Evolutionary conservation across 2,329 filamentous ascomycete species (phyloP).

Genomic region (Grosmannia penicillata): DNA sequence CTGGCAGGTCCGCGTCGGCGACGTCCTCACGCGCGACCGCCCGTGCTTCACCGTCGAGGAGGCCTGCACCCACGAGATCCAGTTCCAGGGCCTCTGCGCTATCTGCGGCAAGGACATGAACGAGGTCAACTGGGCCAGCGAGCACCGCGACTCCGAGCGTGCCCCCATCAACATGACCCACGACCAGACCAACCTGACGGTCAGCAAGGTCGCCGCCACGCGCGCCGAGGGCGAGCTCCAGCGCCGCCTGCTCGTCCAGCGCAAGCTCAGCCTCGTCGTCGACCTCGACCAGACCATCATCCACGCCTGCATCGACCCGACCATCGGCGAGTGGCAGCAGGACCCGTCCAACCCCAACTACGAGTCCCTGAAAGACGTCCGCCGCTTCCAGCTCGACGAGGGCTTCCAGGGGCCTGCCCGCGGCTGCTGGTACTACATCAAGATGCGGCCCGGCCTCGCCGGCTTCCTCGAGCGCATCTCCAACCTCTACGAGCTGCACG

Average conservation of each 20-base stretch:
- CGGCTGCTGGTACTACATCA: constrained; percentile 96
- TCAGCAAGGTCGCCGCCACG: constrained; percentile 69
- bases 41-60: constrained; percentile 68
- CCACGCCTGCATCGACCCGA: constrained; percentile 92
- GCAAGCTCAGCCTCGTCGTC: constrained; percentile 85
- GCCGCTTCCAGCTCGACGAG: constrained; percentile 83
- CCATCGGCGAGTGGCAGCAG: constrained; percentile 86
- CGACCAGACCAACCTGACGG: constrained; percentile 73
- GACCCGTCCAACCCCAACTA: constrained; percentile 84
- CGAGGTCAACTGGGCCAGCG: constrained; percentile 70
- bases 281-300: constrained; percentile 98
- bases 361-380: constrained; percentile 76
- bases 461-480: constrained; percentile 69
- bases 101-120: constrained; percentile 96
- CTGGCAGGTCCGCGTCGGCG: constrained; percentile 61
- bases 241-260: constrained; percentile 60
- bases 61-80: constrained; percentile 77
- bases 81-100: constrained; percentile 81
- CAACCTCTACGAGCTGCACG: constrained; percentile 81
- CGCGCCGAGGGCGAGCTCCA: constrained; percentile 78
- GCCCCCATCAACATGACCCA: constrained; percentile 93
- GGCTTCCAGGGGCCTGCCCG: constrained; percentile 52
- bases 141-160: constrained; percentile 63
- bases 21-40: constrained; percentile 44
- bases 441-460: constrained; percentile 75